Evolutionary conservation across 169 alveolate genomes (phyloP), one percentile per base, ranked within the genome.

Genomic region (Plasmodium adleri): DNA sequence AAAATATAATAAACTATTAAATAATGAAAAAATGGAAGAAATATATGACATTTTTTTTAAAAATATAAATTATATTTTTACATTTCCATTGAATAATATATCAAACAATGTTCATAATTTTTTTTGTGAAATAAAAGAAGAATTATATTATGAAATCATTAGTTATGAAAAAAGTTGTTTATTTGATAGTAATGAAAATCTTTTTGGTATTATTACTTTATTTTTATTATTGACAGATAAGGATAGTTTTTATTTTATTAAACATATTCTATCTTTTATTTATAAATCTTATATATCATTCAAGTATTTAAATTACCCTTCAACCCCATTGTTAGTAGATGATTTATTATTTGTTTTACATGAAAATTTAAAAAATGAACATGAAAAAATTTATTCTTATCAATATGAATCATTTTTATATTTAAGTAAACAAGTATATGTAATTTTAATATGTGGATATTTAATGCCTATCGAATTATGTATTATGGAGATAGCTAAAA

Each of bases 361-460:
- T 20, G 66, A 68, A 49, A 39, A 28, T 45, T 6, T 22, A 17
- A 47, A 49, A 26, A 6, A 50, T 12, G 47, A 64, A 13, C 52
- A 58, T 13, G 73, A 68, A 17, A 47, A 78, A 12, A 32, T 5
- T 32, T 78, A 78, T 43, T 68, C 71, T 58, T 78, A 78, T 32
- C 78, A 78, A 52, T 66, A 28, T 59, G 89, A 78, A 1, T 78
- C 89, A 20, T 78, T 78, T 24, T 63, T 66, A 71, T 49, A 64
- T 58, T 22, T 78, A 43, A 59, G 62, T 3, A 78, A 78, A 78
- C 52, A 64, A 64, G 45, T 78, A 10, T 64, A 43, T 45, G 24
- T 78, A 64, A 78, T 78, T 22, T 64, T 78, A 22, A 78, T 70
- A 22, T 78, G 89, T 45, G 89, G 89, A 54, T 78, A 78, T 78